These are phyloP conservation scores for Diaporthe caulivora DNA, from an alignment of 2,329 filamentous ascomycete species.

Conservation along the genomic window DNA sequence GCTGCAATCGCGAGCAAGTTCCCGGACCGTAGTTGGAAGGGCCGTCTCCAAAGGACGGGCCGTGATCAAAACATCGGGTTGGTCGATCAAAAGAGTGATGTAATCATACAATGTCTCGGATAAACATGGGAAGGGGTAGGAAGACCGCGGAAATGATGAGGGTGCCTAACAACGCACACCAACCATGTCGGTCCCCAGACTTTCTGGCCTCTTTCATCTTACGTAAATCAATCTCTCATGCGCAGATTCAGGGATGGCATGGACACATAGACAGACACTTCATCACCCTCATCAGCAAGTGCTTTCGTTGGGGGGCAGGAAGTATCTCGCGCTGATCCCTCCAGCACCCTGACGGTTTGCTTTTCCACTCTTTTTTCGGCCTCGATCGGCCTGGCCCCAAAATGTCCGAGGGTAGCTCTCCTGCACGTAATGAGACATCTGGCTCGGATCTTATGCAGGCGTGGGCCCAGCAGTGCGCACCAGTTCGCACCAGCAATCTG, in stretches of 20 bases:
- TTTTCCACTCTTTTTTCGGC: background rate
- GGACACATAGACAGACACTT: background rate
- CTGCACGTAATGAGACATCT: conserved; percentile 29
- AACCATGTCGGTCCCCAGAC: too few relatives aligned
- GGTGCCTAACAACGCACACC: background rate
- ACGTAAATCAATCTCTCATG: background rate
- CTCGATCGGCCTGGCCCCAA: background rate
- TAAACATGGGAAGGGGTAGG: conserved; percentile 3
- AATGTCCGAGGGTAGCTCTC: conserved; percentile 23
- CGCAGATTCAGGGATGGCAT: background rate
- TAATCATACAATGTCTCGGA: conserved; percentile 15
- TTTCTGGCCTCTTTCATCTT: too few relatives aligned
- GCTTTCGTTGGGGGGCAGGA: background rate
- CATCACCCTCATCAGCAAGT: conserved; percentile 2
- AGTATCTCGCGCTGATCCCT: conserved; percentile 9
- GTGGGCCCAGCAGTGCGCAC: conserved; percentile 14
- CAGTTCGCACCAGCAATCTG: conserved; percentile 14
- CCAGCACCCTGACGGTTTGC: background rate
- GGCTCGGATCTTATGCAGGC: conserved; percentile 29
- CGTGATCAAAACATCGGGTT: background rate
- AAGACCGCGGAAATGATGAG: conserved; percentile 20
- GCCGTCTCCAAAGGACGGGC: conserved; percentile 2
- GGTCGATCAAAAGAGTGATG: conserved; percentile 6
- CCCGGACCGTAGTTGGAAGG: background rate
- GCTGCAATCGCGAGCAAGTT: background rate